Base-by-base conservation (phyloP, 2,329 filamentous ascomycete species). In the Exserohilum turcica region DNA sequence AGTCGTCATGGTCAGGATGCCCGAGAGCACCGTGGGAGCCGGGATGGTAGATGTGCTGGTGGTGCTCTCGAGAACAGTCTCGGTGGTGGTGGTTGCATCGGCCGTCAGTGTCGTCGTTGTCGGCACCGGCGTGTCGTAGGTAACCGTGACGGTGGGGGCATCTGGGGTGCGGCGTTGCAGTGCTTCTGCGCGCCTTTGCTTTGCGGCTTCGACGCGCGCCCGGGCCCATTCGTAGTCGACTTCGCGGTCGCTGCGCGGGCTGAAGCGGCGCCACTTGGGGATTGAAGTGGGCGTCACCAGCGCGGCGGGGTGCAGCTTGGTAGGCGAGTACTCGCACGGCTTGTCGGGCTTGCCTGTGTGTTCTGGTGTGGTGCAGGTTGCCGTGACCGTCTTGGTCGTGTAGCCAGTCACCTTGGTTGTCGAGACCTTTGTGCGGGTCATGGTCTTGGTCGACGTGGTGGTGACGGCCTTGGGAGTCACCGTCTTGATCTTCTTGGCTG, bases 341-440 rank as follows among this genome's bases (percentile, higher is more conserved):
- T 76, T 75, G 50, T 77, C 75, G 1, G 61, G 61, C 27, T 54
- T 64, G 27, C 59, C 57, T 12, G 63, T 58, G 12, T 63, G 67
- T 16, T 60, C 69, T 5, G 71, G 65, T 2, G 70, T 62, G 7
- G 71, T 76, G 66, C 76, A 78, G 6, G 66, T 70, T 12, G 74
- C 72, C 4, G 71, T 73, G 2, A 66, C 63, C 0, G 76, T 78
- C 40, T 70, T 66, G 1, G 73, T 75, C 1, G 60, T 69, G 8
- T 67, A 63, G 8, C 29, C 48, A n/a, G 70, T 58, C 0, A 61
- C 40, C 35, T 68, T 66, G 8, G 67, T 74, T 35, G 54, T 61
- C 1, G 61, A 59, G 3, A 71, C 57, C 32, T 61, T 60, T 3
- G 67, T 67, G 31, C 63, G 67, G 0, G 72, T 74, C 32, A 56